Conservation (phyloP, 208 protist genomes). For the Phytomonas francai region DNA sequence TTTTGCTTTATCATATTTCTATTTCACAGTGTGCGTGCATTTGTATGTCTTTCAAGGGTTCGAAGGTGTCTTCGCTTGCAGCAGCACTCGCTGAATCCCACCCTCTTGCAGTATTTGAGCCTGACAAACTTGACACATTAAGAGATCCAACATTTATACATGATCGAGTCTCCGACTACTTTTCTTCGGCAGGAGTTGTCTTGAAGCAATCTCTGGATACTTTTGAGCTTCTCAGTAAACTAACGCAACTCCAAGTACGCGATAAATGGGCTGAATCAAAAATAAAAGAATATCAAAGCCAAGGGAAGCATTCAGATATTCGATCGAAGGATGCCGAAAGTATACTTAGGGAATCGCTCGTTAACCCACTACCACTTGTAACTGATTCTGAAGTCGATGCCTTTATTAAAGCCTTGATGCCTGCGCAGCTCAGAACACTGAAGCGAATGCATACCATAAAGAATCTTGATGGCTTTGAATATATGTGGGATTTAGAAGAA, state of each 20-base stretch:
- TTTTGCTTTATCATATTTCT: background rate
- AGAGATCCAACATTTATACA: background rate
- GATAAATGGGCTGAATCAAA: conserved; percentile 1
- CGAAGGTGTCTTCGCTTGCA: background rate
- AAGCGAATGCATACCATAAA: background rate
- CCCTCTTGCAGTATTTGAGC: background rate
- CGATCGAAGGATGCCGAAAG: background rate
- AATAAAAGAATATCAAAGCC: background rate
- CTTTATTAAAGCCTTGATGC: conserved; percentile 1
- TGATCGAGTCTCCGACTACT: background rate
- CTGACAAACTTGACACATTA: background rate
- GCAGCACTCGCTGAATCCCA: background rate
- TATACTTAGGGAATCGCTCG: conserved; percentile 1
- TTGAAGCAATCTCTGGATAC: background rate
- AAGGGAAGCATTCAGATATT: background rate
- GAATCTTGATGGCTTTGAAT: background rate
- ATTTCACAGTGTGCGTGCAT: background rate
- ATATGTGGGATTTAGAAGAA: conserved; percentile 3
- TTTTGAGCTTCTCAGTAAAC: background rate
- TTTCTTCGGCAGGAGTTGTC: background rate
- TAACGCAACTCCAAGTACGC: background rate
- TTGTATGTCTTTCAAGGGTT: background rate
- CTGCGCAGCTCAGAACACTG: background rate
- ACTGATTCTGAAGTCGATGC: conserved; percentile 2
- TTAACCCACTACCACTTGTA: conserved; percentile 2